These are phyloP conservation scores for Tilletia indica DNA, from an alignment of 1,284 basidiomycete genomes.

Conservation along the genomic window DNA sequence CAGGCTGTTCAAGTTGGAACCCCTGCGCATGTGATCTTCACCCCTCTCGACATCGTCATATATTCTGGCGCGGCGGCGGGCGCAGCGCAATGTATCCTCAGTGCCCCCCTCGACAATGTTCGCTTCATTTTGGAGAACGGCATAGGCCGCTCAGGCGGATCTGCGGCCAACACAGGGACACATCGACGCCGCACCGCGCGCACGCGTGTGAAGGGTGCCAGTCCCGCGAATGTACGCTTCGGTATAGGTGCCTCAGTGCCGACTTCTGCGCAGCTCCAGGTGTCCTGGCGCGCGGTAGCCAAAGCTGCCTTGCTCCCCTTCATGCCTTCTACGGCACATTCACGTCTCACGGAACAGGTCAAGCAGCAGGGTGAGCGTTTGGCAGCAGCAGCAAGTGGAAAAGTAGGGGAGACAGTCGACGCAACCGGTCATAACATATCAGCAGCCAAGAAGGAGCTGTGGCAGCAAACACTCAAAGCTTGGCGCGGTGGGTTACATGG, in stretches of 20 bases:
- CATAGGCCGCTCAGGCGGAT: slow-evolving; percentile 19
- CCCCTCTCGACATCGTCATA: slow-evolving; percentile 45
- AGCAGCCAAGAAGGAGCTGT: slow-evolving; percentile 34
- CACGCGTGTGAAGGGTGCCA: background rate
- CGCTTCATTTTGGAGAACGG: slow-evolving; percentile 53
- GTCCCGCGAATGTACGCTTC: background rate
- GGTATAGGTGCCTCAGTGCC: slow-evolving; percentile 1
- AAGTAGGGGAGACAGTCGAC: background rate
- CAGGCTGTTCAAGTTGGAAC: slow-evolving; percentile 8
- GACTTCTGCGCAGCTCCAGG: slow-evolving; percentile 18
- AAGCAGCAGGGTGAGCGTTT: slow-evolving; percentile 26
- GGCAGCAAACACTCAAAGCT: slow-evolving; percentile 41
- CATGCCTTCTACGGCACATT: slow-evolving; percentile 34
- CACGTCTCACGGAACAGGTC: slow-evolving; percentile 35
- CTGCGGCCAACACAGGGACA: background rate
- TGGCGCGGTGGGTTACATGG: slow-evolving; percentile 50
- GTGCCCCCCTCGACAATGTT: slow-evolving; percentile 58
- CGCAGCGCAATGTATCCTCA: slow-evolving; percentile 57
- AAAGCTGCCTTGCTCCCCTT: slow-evolving; percentile 53
- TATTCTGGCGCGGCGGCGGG: slow-evolving; percentile 55
- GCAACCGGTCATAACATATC: background rate
- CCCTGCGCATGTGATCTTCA: slow-evolving; percentile 26
- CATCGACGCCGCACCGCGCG: background rate
- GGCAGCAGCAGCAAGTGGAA: background rate
- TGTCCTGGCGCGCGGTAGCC: slow-evolving; percentile 49